These are phyloP conservation scores for Elaeis guineensis DNA, from an alignment of 176 grass and related monocot genomes.

Conservation along the genomic window DNA sequence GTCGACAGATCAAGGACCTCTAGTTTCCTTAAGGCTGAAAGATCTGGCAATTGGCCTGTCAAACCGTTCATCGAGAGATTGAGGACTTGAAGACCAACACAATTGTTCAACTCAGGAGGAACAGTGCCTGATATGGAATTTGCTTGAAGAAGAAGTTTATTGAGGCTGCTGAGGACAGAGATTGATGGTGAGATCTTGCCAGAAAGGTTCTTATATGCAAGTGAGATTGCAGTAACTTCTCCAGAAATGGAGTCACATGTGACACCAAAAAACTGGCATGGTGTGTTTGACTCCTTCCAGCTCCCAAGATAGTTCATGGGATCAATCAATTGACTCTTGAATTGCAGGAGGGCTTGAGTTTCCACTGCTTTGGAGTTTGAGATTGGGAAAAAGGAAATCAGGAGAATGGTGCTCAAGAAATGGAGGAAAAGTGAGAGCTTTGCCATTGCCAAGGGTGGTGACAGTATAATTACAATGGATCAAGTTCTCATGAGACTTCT, in stretches of 20 bases:
- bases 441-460: conserved; percentile 24
- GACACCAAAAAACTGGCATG: conserved; percentile 53
- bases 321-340: conserved; percentile 50
- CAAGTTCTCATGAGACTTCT: conserved; percentile 19
- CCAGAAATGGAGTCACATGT: conserved; percentile 26
- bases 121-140: conserved; percentile 43
- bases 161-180: conserved; percentile 8
- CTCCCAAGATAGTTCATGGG: conserved; percentile 52
- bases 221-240: conserved; percentile 36
- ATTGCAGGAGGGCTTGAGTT: conserved; percentile 48
- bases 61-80: conserved; percentile 54
- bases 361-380: conserved; percentile 36
- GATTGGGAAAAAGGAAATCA: conserved; percentile 23
- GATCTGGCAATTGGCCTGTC: conserved; percentile 43
- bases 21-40: conserved; percentile 32
- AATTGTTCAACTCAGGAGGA: conserved; percentile 35
- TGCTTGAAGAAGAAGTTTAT: conserved; percentile 42
- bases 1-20: conserved; percentile 39
- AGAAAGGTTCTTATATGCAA: conserved; percentile 55
- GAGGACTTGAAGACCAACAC: conserved; percentile 40
- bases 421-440: conserved; percentile 23
- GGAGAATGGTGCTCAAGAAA: conserved; percentile 13
- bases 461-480: conserved; percentile 10
- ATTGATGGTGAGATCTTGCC: conserved; percentile 57
- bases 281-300: conserved; percentile 42